Evolutionary conservation across 2,329 filamentous ascomycete species (phyloP), one percentile per base, ranked within the genome.

Genomic region (Colletotrichum eleusines): DNA sequence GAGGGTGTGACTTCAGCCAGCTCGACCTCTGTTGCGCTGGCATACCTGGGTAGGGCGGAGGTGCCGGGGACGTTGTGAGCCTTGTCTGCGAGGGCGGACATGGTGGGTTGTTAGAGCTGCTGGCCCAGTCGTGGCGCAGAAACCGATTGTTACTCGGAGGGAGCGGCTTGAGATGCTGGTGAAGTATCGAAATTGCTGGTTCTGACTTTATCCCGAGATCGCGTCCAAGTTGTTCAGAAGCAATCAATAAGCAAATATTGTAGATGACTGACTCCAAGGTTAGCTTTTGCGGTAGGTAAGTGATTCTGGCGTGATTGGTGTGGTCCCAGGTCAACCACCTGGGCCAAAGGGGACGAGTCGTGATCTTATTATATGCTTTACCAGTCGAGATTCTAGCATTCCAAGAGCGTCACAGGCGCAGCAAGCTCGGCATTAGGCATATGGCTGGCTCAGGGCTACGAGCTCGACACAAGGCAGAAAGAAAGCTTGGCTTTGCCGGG

Each of bases 11-110:
- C 33, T 2, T 23, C 38, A 16, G 54, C 7, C 53, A 58, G 64
- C 46, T 73, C 61, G 44, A 63, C n/a, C 16, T 51, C 59, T 16
- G 53, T 55, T 12, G 38, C 60, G 14, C 46, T 44, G 12, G 54
- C 59, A 8, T 65, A 70, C 3, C 54, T 38, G 5, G 69, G 59
- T 12, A 44, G 60, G 26, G 53, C 31, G 12, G 48, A 20, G 14
- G 28, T 28, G 14, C n/a, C 46, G 26, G 31, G 12, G 5, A 66
- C 23, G 18, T 28, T 16, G 31, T 5, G 31, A 5, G 46, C 7
- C 23, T 42, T 48, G 23, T 63, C 58, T 46, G 35, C 16, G 18
- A 63, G 33, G 3, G 26, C 57, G 31, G 64, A 23, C 68, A 68
- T 71, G 31, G 6, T 31, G 33, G 14, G 28, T 16, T 26, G 53